These are phyloP conservation scores for Zalerion maritima DNA, from an alignment of 495 filamentous ascomycete species.

Conservation along the genomic window DNA sequence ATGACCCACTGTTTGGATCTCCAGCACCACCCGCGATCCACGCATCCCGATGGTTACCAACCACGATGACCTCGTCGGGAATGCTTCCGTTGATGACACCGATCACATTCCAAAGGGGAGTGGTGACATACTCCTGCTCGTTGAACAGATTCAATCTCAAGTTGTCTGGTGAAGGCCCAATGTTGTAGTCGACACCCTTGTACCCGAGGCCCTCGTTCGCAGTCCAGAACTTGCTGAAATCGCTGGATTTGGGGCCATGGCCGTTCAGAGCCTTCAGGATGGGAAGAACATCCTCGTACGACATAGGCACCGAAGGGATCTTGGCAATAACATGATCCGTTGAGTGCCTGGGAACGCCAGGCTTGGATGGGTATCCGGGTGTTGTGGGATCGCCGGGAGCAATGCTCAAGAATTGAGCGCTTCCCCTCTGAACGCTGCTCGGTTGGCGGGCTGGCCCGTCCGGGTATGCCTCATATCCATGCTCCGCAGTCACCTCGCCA, in stretches of 20 bases:
- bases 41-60: conserved; percentile 94
- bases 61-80: conserved; percentile 62
- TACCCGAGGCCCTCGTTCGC: conserved; percentile 59
- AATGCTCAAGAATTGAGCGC: conserved; percentile 64
- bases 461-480: conserved; percentile 71
- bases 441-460: conserved; percentile 77
- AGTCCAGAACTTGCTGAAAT: conserved; percentile 59
- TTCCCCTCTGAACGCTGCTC: conserved; percentile 85
- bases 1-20: conserved; percentile 83
- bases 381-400: conserved; percentile 64
- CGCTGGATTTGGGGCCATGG: conserved; percentile 60
- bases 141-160: conserved; percentile 73
- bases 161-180: conserved; percentile 70
- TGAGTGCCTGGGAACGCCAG: conserved; percentile 65
- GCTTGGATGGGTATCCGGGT: conserved; percentile 86
- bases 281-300: conserved; percentile 72
- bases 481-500: conserved; percentile 61
- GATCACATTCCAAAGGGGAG: conserved; percentile 89
- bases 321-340: conserved; percentile 53
- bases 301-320: conserved; percentile 88
- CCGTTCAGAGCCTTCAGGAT: conserved; percentile 82
- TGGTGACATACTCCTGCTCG: conserved; percentile 76
- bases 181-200: conserved; percentile 80
- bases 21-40: conserved; percentile 83
- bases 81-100: conserved; percentile 88